Evolutionary conservation across 1,284 basidiomycete genomes (phyloP).

Genomic region (Puccinia brachypodii): DNA sequence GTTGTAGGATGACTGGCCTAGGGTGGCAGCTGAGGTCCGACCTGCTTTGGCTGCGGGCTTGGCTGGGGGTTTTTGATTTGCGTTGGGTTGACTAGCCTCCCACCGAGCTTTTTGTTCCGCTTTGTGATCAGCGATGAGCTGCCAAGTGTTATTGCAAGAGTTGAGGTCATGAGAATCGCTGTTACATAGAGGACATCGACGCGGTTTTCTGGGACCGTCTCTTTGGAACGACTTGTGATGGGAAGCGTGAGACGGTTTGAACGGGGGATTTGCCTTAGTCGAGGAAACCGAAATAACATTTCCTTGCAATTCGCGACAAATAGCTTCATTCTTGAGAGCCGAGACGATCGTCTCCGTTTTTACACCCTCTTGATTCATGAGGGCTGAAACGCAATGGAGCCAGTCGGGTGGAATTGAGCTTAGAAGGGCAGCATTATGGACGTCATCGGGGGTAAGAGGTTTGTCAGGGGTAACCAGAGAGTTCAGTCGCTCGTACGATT

Average conservation of each 20-base stretch:
- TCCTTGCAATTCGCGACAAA: neutral
- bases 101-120: neutral
- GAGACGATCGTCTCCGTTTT: neutral
- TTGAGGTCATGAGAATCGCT: neutral
- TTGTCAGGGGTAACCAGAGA: neutral
- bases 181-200: neutral
- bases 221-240: neutral
- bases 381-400: constrained; percentile 8
- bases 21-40: neutral
- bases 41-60: neutral
- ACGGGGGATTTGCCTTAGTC: neutral
- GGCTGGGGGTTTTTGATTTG: neutral
- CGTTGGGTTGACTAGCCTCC: neutral
- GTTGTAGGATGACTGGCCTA: neutral
- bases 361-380: constrained; percentile 3
- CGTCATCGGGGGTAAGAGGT: neutral
- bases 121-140: neutral
- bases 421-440: neutral
- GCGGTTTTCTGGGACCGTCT: neutral
- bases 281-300: neutral
- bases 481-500: neutral
- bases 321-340: neutral
- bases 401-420: neutral
- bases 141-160: neutral
- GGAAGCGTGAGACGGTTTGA: neutral